These are phyloP conservation scores for Colletotrichum sp. DNA, from an alignment of 2,329 filamentous ascomycete genomes.

Conservation along the genomic window DNA sequence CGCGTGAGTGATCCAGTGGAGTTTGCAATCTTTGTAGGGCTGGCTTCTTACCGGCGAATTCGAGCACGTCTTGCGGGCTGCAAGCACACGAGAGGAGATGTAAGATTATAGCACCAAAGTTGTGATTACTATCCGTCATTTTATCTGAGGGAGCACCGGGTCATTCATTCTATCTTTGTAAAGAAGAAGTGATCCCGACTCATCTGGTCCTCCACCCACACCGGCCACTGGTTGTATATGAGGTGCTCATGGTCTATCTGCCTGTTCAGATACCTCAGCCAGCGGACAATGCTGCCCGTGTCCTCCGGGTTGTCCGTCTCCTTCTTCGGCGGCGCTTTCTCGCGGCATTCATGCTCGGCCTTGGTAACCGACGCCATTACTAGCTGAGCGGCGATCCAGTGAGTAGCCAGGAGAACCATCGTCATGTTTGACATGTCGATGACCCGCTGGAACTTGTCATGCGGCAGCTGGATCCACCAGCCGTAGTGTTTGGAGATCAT, in stretches of 20 bases:
- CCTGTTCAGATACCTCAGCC: constrained; percentile 57
- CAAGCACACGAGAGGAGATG: not conserved
- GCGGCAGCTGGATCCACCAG: constrained; percentile 65
- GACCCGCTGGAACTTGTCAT: constrained; percentile 55
- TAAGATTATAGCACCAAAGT: not conserved
- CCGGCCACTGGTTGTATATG: constrained; percentile 56
- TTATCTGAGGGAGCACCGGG: not conserved
- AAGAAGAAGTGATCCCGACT: constrained; percentile 51
- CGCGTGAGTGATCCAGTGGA: not conserved
- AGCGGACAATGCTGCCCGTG: constrained; percentile 47
- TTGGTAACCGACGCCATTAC: constrained; percentile 57
- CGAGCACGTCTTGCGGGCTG: not conserved
- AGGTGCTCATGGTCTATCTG: constrained; percentile 49
- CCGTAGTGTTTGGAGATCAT: constrained; percentile 54
- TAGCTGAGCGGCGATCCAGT: constrained; percentile 61
- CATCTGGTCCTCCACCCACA: constrained; percentile 59
- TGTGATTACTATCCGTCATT: not conserved
- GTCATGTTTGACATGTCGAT: constrained; percentile 53
- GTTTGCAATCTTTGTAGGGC: not conserved
- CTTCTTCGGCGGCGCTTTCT: constrained; percentile 29
- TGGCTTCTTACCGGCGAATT: not conserved
- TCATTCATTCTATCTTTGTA: constrained; percentile 32
- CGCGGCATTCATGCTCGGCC: constrained; percentile 38
- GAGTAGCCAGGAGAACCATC: constrained; percentile 52
- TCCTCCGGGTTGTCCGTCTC: constrained; percentile 33